Evolutionary conservation across 352 stramenopile species (phyloP).

Genomic region (Globisporangium barbulae): DNA sequence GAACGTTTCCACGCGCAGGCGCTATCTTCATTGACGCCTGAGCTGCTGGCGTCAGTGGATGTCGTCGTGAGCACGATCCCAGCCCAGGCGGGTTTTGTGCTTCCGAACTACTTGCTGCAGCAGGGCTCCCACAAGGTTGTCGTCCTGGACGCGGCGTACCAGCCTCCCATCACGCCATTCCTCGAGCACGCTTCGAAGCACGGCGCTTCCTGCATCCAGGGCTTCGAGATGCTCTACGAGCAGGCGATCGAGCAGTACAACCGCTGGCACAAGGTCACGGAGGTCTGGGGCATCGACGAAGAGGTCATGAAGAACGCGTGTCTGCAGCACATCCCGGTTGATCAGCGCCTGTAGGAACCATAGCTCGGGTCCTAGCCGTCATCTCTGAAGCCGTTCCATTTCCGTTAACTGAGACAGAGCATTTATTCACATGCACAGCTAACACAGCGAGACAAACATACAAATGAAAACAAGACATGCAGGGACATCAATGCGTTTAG

Average conservation of each 20-base stretch:
- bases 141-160: constrained; percentile 98
- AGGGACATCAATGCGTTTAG: not conserved
- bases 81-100: constrained; percentile 74
- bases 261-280: constrained; percentile 85
- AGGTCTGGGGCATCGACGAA: constrained; percentile 38
- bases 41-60: constrained; percentile 57
- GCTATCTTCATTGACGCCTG: constrained; percentile 47
- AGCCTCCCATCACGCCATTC: constrained; percentile 93
- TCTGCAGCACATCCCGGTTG: constrained; percentile 43
- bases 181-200: constrained; percentile 83
- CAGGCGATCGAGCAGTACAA: constrained; percentile 97
- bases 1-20: constrained; percentile 83
- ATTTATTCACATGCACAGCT: not conserved
- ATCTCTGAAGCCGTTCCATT: not conserved
- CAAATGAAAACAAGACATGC: not conserved
- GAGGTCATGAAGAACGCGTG: constrained; percentile 58
- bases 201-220: constrained; percentile 91
- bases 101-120: constrained; percentile 70
- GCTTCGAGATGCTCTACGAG: constrained; percentile 98
- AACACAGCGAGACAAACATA: not conserved
- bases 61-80: constrained; percentile 97
- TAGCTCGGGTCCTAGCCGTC: too few relatives aligned
- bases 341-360: constrained; percentile 56
- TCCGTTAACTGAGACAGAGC: not conserved
- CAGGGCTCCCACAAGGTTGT: constrained; percentile 50